phyloP scores from a whole-genome alignment of 164 flowering plant species.

The Chloranthus sessilifolius region DNA sequence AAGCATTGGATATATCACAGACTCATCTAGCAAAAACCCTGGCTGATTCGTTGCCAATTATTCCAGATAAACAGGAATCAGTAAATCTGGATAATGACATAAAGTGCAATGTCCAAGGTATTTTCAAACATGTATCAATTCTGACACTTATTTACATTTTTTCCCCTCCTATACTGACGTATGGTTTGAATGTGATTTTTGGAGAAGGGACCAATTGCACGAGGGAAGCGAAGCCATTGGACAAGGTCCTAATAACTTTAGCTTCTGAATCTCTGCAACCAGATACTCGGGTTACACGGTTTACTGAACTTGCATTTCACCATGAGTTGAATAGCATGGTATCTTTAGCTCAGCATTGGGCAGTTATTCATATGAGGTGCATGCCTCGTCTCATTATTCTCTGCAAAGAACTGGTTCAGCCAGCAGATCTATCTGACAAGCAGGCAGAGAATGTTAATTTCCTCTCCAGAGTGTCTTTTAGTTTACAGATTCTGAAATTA shows the following conservation, averaged over 20 bases:
- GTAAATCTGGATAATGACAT: slow-evolving; percentile 29
- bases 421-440: slow-evolving; percentile 43
- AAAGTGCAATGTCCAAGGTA: slow-evolving; percentile 68
- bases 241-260: slow-evolving; percentile 48
- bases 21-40: slow-evolving; percentile 24
- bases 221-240: slow-evolving; percentile 47
- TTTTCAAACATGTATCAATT: background rate
- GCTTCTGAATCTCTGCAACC: slow-evolving; percentile 51
- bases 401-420: slow-evolving; percentile 42
- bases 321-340: slow-evolving; percentile 37
- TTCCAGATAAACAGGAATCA: slow-evolving; percentile 18
- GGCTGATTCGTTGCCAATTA: slow-evolving; percentile 34
- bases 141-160: background rate
- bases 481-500: slow-evolving; percentile 58
- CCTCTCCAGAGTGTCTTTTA: slow-evolving; percentile 41
- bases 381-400: slow-evolving; percentile 45
- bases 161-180: background rate
- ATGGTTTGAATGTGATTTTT: slow-evolving; percentile 9
- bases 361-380: slow-evolving; percentile 57
- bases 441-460: slow-evolving; percentile 27
- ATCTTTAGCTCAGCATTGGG: slow-evolving; percentile 64
- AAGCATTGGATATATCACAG: slow-evolving; percentile 30
- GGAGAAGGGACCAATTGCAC: slow-evolving; percentile 49
- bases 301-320: slow-evolving; percentile 20
- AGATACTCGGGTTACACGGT: slow-evolving; percentile 28